These are phyloP conservation scores for Euphorbia tirucalli DNA, from an alignment of 345 rosid species.

Conservation along the genomic window DNA sequence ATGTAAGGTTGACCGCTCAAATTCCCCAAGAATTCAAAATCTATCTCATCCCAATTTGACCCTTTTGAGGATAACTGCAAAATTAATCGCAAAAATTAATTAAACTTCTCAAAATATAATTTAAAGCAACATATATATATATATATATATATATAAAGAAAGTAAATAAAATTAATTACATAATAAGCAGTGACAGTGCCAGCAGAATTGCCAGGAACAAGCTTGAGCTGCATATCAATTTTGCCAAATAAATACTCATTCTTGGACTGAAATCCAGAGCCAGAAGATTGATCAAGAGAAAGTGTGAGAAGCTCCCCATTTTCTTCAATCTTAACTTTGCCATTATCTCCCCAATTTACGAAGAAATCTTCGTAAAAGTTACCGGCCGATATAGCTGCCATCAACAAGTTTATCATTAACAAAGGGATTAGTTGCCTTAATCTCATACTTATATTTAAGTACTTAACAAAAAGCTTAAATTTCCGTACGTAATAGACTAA, in stretches of 20 bases:
- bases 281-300: conserved; percentile 59
- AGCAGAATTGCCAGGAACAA: conserved; percentile 73
- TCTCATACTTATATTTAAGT: too few species aligned
- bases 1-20: conserved; percentile 58
- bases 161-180: conserved; percentile 24
- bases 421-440: not conserved
- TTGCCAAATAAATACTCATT: conserved; percentile 31
- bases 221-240: conserved; percentile 61
- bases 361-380: conserved; percentile 49
- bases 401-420: not conserved
- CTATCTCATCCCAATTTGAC: conserved; percentile 59
- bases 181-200: conserved; percentile 77
- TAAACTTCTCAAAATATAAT: not conserved
- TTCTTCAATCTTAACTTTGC: conserved; percentile 45
- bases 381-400: conserved; percentile 17
- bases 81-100: not conserved
- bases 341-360: conserved; percentile 63
- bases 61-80: conserved; percentile 34
- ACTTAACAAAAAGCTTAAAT: not conserved
- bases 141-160: not conserved
- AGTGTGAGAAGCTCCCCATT: conserved; percentile 50
- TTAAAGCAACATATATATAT: too few species aligned
- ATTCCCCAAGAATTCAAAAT: conserved; percentile 77
- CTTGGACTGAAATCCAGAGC: conserved; percentile 68
- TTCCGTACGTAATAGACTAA: too few species aligned